Evolutionary conservation across 108 stramenopile species (phyloP).

Genomic region (Hondaea fermentalgiana): DNA sequence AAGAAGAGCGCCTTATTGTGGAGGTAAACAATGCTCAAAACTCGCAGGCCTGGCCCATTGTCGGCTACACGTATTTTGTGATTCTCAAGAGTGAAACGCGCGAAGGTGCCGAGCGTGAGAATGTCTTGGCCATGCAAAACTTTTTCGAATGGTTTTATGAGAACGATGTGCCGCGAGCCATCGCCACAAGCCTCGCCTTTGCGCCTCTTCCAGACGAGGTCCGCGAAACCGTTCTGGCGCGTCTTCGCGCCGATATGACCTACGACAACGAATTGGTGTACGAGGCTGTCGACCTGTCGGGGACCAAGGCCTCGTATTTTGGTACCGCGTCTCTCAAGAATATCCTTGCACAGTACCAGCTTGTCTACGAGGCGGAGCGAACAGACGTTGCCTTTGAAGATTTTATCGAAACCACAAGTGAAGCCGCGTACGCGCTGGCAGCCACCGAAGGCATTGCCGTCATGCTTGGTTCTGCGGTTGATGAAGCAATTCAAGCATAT

Average conservation of each 20-base stretch:
- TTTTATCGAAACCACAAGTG: background rate
- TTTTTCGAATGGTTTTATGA: background rate
- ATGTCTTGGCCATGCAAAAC: background rate
- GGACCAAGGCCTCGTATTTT: background rate
- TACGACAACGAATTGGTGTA: background rate
- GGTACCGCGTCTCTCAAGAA: background rate
- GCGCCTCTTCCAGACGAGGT: background rate
- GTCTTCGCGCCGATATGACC: background rate
- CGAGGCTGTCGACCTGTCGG: background rate
- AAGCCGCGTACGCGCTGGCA: background rate
- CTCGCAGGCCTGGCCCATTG: constrained; percentile 5
- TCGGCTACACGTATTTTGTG: background rate
- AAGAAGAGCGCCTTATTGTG: background rate
- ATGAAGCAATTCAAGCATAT: background rate
- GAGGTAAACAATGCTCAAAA: background rate
- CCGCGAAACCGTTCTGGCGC: background rate
- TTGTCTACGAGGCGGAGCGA: background rate
- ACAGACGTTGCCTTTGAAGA: background rate
- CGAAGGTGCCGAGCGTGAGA: background rate
- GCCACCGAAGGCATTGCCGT: background rate
- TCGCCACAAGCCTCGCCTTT: background rate
- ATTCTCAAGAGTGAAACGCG: background rate
- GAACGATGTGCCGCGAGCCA: background rate
- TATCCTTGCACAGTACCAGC: background rate
- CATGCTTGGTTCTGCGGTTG: background rate